Evolutionary conservation across 2,329 filamentous ascomycete species (phyloP).

Genomic region (Claviceps maximensis): DNA sequence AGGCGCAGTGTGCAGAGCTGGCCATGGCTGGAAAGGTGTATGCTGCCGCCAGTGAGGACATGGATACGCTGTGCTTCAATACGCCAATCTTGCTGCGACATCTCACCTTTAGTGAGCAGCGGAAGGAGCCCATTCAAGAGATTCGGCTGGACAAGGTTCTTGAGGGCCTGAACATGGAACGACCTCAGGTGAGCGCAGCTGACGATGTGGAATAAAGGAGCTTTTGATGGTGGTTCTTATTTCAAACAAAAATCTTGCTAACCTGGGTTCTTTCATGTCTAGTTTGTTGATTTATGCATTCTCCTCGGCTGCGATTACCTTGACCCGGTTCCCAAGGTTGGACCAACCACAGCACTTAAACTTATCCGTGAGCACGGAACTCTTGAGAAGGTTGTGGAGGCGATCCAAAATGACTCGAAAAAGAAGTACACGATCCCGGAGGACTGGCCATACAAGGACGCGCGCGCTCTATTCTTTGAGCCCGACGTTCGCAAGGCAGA

Average conservation of each 20-base stretch:
- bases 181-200: slow-evolving; percentile 50
- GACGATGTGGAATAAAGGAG: neutral
- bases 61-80: slow-evolving; percentile 96
- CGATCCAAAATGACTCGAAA: slow-evolving; percentile 62
- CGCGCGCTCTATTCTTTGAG: slow-evolving; percentile 79
- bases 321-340: slow-evolving; percentile 89
- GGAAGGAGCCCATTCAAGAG: slow-evolving; percentile 95
- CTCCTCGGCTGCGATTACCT: slow-evolving; percentile 95
- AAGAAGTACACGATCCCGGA: slow-evolving; percentile 77
- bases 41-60: slow-evolving; percentile 92
- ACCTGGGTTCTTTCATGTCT: neutral
- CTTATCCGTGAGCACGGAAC: slow-evolving; percentile 84
- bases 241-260: slow-evolving; percentile 5
- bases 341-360: slow-evolving; percentile 81
- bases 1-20: slow-evolving; percentile 87
- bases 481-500: slow-evolving; percentile 79
- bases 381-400: slow-evolving; percentile 76
- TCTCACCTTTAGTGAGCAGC: slow-evolving; percentile 91
- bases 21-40: slow-evolving; percentile 91
- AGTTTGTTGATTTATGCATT: slow-evolving; percentile 98
- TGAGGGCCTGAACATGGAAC: slow-evolving; percentile 77
- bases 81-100: slow-evolving; percentile 82
- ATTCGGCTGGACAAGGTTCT: slow-evolving; percentile 80
- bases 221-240: neutral
- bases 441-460: slow-evolving; percentile 93